Percentiles rank a stretch among this genome's conserved stretches.
These are phyloP conservation scores for Crotalaria pallida DNA, from an alignment of 306 rosid species.

Conservation along the genomic window DNA sequence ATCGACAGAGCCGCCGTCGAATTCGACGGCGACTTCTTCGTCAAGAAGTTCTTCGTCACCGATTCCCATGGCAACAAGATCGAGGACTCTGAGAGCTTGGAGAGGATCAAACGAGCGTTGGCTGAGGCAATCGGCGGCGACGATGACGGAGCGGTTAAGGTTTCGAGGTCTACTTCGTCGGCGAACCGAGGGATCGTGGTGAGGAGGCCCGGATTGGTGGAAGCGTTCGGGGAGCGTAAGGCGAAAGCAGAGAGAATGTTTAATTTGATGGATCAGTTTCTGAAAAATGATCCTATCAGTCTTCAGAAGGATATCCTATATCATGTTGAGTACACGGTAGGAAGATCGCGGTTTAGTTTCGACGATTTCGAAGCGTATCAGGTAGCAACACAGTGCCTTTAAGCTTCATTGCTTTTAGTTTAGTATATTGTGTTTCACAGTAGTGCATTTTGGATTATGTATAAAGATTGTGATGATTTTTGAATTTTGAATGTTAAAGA, in stretches of 20 bases:
- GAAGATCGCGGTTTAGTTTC: conserved; percentile 63
- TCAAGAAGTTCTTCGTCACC: conserved; percentile 53
- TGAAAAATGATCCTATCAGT: conserved; percentile 62
- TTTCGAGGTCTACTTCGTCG: conserved; percentile 8
- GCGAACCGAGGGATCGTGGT: conserved; percentile 46
- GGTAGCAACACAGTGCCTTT: conserved; percentile 33
- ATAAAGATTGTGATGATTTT: not conserved
- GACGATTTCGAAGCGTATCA: conserved; percentile 80
- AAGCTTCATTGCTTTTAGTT: not conserved
- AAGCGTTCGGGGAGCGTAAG: conserved; percentile 30
- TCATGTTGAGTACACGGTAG: conserved; percentile 74
- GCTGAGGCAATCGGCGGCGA: conserved; percentile 46
- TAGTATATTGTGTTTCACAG: not conserved
- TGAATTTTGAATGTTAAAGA: not conserved
- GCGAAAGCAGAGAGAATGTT: conserved; percentile 67
- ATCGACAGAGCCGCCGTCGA: conserved; percentile 62
- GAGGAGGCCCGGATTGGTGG: conserved; percentile 47
- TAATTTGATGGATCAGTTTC: conserved; percentile 56
- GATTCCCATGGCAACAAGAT: conserved; percentile 56
- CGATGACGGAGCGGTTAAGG: conserved; percentile 23
- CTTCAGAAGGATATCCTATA: conserved; percentile 68
- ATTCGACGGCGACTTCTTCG: conserved; percentile 53
- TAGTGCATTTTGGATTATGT: not conserved
- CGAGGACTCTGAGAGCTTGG: conserved; percentile 40
- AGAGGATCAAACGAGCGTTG: conserved; percentile 56